Evolutionary conservation across 192 early-diverging fungal species (phyloP).

Genomic region (Podila epicladia): DNA sequence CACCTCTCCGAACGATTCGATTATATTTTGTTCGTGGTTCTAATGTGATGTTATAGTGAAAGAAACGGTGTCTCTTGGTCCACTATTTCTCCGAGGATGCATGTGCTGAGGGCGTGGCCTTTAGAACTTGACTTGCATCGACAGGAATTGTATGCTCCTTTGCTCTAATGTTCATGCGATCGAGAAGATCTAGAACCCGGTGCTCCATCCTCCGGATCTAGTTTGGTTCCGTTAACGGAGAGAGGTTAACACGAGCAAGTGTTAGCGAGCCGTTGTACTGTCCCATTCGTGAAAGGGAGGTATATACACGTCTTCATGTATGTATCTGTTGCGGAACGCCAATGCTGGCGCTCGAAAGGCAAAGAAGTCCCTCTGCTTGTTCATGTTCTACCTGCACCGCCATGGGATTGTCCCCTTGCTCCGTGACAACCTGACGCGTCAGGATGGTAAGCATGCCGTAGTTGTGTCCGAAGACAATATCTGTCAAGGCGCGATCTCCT

Average conservation of each 20-base stretch:
- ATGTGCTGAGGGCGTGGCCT: background rate
- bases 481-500: conserved; percentile 90
- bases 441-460: conserved; percentile 78
- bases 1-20: no score
- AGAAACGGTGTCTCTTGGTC: no score
- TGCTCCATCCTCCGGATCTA: conserved; percentile 48
- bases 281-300: no score
- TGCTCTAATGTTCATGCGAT: conserved; percentile 28
- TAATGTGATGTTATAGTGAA: no score
- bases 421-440: conserved; percentile 72
- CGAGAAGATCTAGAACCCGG: conserved; percentile 21
- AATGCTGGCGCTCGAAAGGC: no score
- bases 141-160: conserved; percentile 17
- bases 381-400: conserved; percentile 59
- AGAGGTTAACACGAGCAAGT: background rate
- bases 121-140: conserved; percentile 14
- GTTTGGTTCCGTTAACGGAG: background rate
- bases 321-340: no score
- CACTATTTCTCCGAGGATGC: no score
- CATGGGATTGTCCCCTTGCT: conserved; percentile 79
- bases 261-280: no score
- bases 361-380: background rate
- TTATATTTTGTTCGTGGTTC: no score
- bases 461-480: conserved; percentile 86
- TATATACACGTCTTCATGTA: no score